Evolutionary conservation across 352 stramenopile species (phyloP).

Genomic region (Phytophthora colocasiae): DNA sequence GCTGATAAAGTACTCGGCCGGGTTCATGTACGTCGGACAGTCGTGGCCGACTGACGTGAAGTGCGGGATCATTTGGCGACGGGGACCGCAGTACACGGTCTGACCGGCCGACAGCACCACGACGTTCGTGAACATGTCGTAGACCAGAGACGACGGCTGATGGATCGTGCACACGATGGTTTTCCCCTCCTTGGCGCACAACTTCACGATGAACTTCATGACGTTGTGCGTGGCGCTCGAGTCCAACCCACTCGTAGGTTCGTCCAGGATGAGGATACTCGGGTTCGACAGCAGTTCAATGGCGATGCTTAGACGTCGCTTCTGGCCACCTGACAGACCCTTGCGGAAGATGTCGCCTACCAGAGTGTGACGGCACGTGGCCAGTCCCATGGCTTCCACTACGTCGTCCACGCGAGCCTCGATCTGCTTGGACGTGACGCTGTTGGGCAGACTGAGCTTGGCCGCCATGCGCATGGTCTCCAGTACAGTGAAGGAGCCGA

Average conservation of each 20-base stretch:
- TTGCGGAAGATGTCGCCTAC: conserved; percentile 82
- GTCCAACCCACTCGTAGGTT: conserved; percentile 70
- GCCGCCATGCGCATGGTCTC: conserved; percentile 76
- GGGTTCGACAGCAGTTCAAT: conserved; percentile 82
- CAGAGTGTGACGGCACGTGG: conserved; percentile 52
- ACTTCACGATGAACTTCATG: conserved; percentile 32
- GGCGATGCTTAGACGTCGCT: conserved; percentile 77
- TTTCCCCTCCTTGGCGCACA: conserved; percentile 19
- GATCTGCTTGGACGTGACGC: conserved; percentile 37
- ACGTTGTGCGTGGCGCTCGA: conserved; percentile 26
- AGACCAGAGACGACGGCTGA: conserved; percentile 79
- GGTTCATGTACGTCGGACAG: conserved; percentile 60
- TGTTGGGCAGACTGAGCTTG: conserved; percentile 56
- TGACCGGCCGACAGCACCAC: conserved; percentile 68
- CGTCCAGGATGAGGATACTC: conserved; percentile 81
- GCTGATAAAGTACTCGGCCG: conserved; percentile 59
- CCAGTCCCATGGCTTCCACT: conserved; percentile 67
- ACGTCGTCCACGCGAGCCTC: conserved; percentile 48
- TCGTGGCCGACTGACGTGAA: conserved; percentile 41
- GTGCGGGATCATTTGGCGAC: conserved; percentile 46
- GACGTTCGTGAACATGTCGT: conserved; percentile 47
- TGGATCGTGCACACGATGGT: conserved; percentile 93
- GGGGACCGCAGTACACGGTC: conserved; percentile 82
- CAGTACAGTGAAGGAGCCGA: conserved; percentile 70
- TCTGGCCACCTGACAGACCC: conserved; percentile 81